Percentiles rank a stretch among this genome's conserved stretches.
These are phyloP conservation scores for Tuber brumale DNA, from an alignment of 495 filamentous ascomycete genomes.

Conservation along the genomic window DNA sequence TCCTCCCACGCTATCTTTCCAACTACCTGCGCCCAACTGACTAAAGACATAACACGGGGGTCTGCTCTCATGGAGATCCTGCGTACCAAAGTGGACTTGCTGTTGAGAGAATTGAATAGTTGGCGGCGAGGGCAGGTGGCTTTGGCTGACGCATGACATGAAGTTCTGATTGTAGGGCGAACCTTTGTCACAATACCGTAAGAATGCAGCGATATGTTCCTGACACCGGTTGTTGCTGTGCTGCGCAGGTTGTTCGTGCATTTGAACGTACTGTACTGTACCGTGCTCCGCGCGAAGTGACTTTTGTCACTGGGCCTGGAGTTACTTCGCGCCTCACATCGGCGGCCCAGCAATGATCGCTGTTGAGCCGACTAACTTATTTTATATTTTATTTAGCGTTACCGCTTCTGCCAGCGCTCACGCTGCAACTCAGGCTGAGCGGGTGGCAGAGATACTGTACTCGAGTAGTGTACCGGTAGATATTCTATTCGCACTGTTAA, in stretches of 20 bases:
- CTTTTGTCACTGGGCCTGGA: neutral
- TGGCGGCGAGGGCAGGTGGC: neutral
- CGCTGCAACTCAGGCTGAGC: constrained; percentile 20
- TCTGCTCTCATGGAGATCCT: neutral
- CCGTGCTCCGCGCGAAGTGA: neutral
- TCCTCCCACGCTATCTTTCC: neutral
- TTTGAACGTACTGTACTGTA: neutral
- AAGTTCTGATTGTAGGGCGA: neutral
- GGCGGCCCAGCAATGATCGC: neutral
- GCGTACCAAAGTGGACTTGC: neutral
- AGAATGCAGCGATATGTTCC: neutral
- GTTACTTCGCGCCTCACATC: neutral
- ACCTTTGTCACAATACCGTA: neutral
- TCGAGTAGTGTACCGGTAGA: neutral
- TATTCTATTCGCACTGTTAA: constrained; percentile 20
- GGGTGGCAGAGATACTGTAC: constrained; percentile 13
- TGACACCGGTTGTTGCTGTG: constrained; percentile 3
- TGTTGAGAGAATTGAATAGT: neutral
- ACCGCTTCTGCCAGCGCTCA: constrained; percentile 24
- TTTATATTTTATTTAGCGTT: neutral
- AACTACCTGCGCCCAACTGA: neutral
- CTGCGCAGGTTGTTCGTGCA: neutral
- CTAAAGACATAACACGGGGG: neutral
- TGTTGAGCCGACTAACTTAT: neutral
- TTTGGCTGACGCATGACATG: neutral